phyloP scores from a whole-genome alignment of 202 grass and related monocot genomes.

The Bolboschoenoplectus hybrid region DNA sequence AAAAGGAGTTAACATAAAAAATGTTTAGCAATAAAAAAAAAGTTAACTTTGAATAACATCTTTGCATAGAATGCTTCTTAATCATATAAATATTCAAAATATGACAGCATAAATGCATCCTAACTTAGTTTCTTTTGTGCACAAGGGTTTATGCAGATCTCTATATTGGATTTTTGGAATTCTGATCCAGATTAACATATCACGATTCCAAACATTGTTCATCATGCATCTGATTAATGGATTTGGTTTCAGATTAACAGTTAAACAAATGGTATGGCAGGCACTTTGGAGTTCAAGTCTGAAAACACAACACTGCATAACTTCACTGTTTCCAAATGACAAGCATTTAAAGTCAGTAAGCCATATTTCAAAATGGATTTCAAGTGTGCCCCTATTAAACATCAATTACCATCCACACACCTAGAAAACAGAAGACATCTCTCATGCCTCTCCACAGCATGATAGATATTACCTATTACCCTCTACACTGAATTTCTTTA shows the following conservation, averaged over 20 bases:
- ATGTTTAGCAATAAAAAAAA: not conserved
- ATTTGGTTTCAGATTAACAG: not conserved
- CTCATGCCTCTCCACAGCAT: not conserved
- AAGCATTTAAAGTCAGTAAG: not conserved
- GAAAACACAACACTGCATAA: not conserved
- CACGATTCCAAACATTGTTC: not conserved
- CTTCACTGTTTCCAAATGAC: not conserved
- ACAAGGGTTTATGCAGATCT: not conserved
- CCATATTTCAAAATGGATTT: not conserved
- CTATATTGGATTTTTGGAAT: not conserved
- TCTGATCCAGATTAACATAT: not conserved
- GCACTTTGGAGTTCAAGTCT: not conserved
- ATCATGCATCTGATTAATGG: not conserved
- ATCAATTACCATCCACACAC: not conserved
- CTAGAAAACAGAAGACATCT: not conserved
- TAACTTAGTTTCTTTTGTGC: not conserved
- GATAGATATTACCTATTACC: not conserved
- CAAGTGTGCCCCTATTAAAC: not conserved
- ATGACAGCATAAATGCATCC: not conserved
- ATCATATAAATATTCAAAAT: not conserved
- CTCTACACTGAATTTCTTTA: not conserved
- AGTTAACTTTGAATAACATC: not conserved
- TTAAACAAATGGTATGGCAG: not conserved
- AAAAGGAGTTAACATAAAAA: not conserved
- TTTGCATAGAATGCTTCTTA: not conserved